Evolutionary conservation across 2,329 filamentous ascomycete genomes (phyloP), one percentile per base, ranked within the genome.

Genomic region (Graphilbum sp.): DNA sequence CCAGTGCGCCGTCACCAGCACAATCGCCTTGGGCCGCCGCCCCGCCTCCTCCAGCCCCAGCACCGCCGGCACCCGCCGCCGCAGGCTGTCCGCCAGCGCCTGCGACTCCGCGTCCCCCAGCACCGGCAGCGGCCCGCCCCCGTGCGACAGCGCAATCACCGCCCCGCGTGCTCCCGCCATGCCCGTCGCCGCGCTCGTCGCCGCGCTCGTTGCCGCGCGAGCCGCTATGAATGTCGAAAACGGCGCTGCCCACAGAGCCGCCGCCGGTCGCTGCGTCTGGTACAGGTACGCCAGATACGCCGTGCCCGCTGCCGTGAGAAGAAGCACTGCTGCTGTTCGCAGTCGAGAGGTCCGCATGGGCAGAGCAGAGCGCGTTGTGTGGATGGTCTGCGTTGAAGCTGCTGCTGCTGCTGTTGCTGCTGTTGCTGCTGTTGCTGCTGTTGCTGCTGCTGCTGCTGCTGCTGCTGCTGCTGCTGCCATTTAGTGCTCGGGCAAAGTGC

Each of bases 1-100:
- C 71, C 70, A 75, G 54, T 75, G 70, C 4, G 71, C 70, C 0
- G 71, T 75, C 13, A 75, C 60, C 24, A 75, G 54, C 10, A 73
- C 55, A 34, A 75, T 71, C 19, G 66, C 70, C 25, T 37, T 30
- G 5, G 46, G 47, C 17, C 44, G 41, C 10, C 57, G 57, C 0
- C 62, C 65, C 1, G 64, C 50, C 0, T 68, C 69, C 30, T 62
- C 60, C 3, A 77, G 61, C 45, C 62, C 60, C 34, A 77, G 62
- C 36, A 76, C 61, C 47, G 64, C 55, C 36, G 72, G 72, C 7
- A 75, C 63, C 10, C 62, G 60, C 5, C 59, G 64, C 40, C 61
- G 60, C 42, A 76, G 58, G 1, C 69, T 74, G 35, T 59, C 53
- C 27, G 62, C 61, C 45, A 75, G 66, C 30, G 54, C 49, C 16